Conservation (phyloP, 495 filamentous ascomycete species). For the Penicillium pancosmium region DNA sequence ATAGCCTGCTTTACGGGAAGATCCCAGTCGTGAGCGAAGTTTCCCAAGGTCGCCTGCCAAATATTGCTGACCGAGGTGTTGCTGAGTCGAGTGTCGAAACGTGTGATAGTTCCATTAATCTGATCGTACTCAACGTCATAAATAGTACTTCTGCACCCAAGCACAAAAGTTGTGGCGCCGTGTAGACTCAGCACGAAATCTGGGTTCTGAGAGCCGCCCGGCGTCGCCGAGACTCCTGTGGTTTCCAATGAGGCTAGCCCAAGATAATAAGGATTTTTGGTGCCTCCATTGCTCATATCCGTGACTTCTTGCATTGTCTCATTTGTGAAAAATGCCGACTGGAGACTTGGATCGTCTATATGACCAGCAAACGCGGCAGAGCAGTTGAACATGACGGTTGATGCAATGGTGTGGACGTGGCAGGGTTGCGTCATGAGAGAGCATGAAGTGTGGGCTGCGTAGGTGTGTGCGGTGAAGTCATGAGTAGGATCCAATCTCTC, state of each 20-base stretch:
- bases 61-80: conserved; percentile 1
- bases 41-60: neutral
- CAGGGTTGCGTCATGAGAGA: neutral
- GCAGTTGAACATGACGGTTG: neutral
- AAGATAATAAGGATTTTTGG: neutral
- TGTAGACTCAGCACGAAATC: neutral
- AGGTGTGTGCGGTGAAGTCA: neutral
- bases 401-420: neutral
- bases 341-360: too few species aligned
- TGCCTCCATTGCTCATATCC: too few species aligned
- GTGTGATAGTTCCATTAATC: neutral
- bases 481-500: neutral
- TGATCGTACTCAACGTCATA: neutral
- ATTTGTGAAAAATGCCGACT: too few species aligned
- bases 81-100: neutral
- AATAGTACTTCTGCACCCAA: neutral
- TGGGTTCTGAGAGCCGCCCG: neutral
- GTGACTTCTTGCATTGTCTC: too few species aligned
- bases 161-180: neutral
- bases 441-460: neutral
- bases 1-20: neutral
- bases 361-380: neutral
- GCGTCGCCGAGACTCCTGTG: neutral
- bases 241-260: neutral
- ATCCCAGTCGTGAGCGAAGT: neutral